These are phyloP conservation scores for Fusarium bactridioides DNA, from an alignment of 2,329 filamentous ascomycete genomes.

Conservation along the genomic window DNA sequence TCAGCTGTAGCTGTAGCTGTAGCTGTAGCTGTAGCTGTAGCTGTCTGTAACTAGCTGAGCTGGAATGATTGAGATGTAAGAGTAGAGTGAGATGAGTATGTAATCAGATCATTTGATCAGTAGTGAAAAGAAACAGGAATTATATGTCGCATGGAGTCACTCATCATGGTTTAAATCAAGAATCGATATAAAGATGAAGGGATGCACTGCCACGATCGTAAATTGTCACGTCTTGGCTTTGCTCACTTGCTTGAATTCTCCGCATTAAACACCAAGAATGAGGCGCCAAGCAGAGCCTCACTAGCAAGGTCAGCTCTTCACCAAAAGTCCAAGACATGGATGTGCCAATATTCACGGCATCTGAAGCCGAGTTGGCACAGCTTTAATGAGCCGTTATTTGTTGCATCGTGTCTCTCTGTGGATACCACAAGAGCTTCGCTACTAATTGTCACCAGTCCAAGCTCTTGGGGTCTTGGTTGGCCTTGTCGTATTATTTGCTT, in stretches of 20 bases:
- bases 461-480: constrained; percentile 13
- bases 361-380: constrained; percentile 22
- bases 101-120: background rate
- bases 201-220: constrained; percentile 24
- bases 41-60: too few relatives aligned
- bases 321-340: background rate
- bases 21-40: background rate
- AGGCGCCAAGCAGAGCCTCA: constrained; percentile 3
- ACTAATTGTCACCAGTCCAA: constrained; percentile 13
- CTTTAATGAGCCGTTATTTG: constrained; percentile 10
- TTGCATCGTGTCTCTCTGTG: constrained; percentile 28
- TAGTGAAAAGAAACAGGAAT: background rate
- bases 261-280: background rate
- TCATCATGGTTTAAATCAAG: constrained; percentile 7
- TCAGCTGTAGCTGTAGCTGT: background rate
- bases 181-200: background rate
- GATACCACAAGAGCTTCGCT: constrained; percentile 31
- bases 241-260: background rate
- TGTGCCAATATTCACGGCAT: constrained; percentile 5
- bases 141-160: background rate
- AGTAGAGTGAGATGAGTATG: background rate
- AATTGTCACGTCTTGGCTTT: constrained; percentile 10
- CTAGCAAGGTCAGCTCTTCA: background rate
- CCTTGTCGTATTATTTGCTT: background rate
- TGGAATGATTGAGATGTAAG: background rate